Evolutionary conservation across 176 grass and related monocot genomes (phyloP).

Genomic region (Rhynchospora breviuscula): DNA sequence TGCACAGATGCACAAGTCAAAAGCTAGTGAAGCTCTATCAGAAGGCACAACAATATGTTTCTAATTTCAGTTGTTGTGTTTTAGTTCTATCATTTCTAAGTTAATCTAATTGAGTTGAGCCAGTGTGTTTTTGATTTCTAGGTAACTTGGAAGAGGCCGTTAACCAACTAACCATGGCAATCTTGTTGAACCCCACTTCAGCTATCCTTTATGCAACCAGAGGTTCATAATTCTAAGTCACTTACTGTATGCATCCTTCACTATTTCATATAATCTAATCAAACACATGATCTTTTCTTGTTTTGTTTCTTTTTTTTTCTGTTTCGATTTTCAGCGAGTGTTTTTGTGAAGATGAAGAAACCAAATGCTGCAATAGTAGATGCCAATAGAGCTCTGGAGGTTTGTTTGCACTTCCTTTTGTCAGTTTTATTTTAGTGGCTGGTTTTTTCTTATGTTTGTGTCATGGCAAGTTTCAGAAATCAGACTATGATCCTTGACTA

Average conservation of each 20-base stretch:
- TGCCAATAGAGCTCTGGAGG: constrained; percentile 62
- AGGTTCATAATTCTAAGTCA: constrained; percentile 31
- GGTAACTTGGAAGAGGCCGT: constrained; percentile 58
- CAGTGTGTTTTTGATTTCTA: constrained; percentile 25
- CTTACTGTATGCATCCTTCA: not conserved
- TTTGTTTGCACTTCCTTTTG: constrained; percentile 15
- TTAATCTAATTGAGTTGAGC: constrained; percentile 22
- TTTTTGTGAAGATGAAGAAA: constrained; percentile 48
- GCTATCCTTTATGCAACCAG: constrained; percentile 63
- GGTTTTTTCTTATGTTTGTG: not conserved
- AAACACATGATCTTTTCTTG: not conserved
- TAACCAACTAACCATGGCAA: constrained; percentile 40
- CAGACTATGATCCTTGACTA: not conserved
- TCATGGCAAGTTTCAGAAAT: constrained; percentile 1
- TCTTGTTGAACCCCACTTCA: constrained; percentile 58
- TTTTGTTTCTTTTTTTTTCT: not conserved
- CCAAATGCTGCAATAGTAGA: constrained; percentile 65
- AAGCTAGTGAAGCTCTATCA: constrained; percentile 32
- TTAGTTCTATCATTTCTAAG: not conserved
- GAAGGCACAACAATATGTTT: constrained; percentile 31
- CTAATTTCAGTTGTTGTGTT: not conserved
- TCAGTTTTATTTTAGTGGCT: not conserved
- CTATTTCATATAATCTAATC: not conserved
- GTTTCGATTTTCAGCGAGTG: constrained; percentile 42
- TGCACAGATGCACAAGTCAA: constrained; percentile 54